phyloP scores from a whole-genome alignment of 805 yeast genomes.

The Starmerella stellata region DNA sequence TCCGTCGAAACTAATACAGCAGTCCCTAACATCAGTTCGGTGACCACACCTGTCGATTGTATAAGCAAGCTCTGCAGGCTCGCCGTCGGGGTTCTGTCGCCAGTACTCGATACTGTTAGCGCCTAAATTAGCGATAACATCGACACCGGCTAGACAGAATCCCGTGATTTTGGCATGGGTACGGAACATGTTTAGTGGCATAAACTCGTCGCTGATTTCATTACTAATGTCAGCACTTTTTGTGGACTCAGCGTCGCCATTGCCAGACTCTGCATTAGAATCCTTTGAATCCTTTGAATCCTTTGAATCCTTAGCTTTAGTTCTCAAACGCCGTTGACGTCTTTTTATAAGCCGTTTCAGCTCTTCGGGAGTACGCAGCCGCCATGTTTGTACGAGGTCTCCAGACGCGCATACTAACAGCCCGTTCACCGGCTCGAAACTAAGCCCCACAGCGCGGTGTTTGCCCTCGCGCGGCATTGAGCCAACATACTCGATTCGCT shows the following conservation, averaged over 20 bases:
- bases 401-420: constrained; percentile 35
- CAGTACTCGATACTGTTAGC: constrained; percentile 64
- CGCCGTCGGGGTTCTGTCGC: constrained; percentile 24
- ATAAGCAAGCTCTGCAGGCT: constrained; percentile 22
- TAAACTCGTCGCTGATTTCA: constrained; percentile 29
- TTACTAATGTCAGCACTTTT: constrained; percentile 24
- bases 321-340: constrained; percentile 59
- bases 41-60: constrained; percentile 68
- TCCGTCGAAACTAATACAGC: constrained; percentile 67
- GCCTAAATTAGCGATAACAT: constrained; percentile 47
- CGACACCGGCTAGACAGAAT: constrained; percentile 27
- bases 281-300: constrained; percentile 1
- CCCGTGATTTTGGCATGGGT: constrained; percentile 19
- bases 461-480: constrained; percentile 41
- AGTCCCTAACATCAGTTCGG: constrained; percentile 69
- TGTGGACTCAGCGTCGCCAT: constrained; percentile 39
- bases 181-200: constrained; percentile 53
- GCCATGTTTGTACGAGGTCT: constrained; percentile 66
- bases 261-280: constrained; percentile 18
- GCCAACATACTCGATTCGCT: constrained; percentile 43
- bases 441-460: constrained; percentile 13
- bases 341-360: constrained; percentile 56
- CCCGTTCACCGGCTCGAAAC: constrained; percentile 1
- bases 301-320: constrained; percentile 32
- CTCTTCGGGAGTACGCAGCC: constrained; percentile 61